Evolutionary conservation across 1,284 basidiomycete species (phyloP), one percentile per base, ranked within the genome.

Genomic region (Fistulinella cinereoalba): DNA sequence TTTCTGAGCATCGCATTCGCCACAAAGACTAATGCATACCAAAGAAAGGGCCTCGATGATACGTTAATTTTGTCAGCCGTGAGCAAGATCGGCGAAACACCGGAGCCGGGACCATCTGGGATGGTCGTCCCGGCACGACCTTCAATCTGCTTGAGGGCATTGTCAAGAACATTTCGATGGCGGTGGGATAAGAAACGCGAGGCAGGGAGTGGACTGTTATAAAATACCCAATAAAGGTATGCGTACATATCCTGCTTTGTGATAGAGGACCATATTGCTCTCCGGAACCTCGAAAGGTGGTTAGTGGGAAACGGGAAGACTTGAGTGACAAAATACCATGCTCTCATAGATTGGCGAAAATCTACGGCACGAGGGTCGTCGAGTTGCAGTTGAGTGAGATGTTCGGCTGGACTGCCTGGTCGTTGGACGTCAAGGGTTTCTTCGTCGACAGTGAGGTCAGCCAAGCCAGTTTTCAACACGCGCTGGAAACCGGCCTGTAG

Each of bases 161-260:
- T 74, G 24, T 83, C 73, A 15, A 94, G 59, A 32, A 79, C 73
- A 10, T 66, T 64, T 29, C 68, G 70, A 46, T 79, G 76, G 5
- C 71, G 54, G 4, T 71, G 59, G 3, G 81, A 66, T 10, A 83
- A 59, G 18, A 67, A 49, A n/a, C 80, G 72, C 10, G 68, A 56
- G 10, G 74, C 61, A 16, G 81, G 79, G 36, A 88, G 72, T 19
- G 79, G 71, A 3, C 77, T 70, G 54, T 85, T 85, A 67, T 85
- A 94, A 55, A 88, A 83, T 12, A 81, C 77, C 92, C 92, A 96
- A 47, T 90, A 84, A 22, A 96, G 69, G 89, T 92, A 96, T 47
- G 79, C 72, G 36, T 75, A 74, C 47, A 92, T 72, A 60, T 92
- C 81, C 33, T 80, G 72, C 16, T 71, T 72, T 37, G 73, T 79